Base-by-base conservation (phyloP, 2,329 filamentous ascomycete species). In the Chaetoscypha palmicola region DNA sequence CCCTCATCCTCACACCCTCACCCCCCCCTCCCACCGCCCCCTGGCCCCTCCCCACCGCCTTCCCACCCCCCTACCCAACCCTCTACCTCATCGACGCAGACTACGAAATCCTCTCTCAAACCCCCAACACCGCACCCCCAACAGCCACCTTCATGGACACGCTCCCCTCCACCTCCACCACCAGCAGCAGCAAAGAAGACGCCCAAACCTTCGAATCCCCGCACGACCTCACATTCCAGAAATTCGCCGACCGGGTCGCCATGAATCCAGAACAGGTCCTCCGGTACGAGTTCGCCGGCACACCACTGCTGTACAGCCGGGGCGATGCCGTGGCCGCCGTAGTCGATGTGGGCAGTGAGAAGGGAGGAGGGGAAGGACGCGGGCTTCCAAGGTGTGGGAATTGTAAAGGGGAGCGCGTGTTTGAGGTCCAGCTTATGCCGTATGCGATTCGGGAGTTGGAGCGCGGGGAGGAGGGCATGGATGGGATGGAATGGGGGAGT, bases 401-500 rank as follows among this genome's bases (percentile, higher is more conserved):
- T 56, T 98, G 92, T 65, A 83, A 85, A 7, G 76, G 73, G 0
- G 71, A 75, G 38, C 78, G 91, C 50, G 79, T 84, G 11, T 97
- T 97, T 62, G 92, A 98, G 71, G 72, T 95, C 46, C 92, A 98
- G 71, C 70, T 98, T 52, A 90, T 84, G 54, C 92, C 92, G 31
- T 85, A 94, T 61, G 83, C 89, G 2, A 98, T 98, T 57, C 79
- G 80, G 47, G 85, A 94, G 70, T 70, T 97, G 42, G 92, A 97
- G 69, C 81, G 76, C 2, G 85, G 90, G 32, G 81, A 83, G 45
- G 63, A 80, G 54, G 77, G 76, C 30, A 58, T 83, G 16, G 74
- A 94, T 70, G 92, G 90, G 0, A 98, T 98, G 92, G 92, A 98
- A 59, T 98, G 92, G 92, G 91, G 91, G 0, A 97, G 89, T 1